A percentile compares a stretch with the other conserved stretches of the same genome.
phyloP scores from a whole-genome alignment of 1,139 yeast species.

The Suhomyces panamericanus region DNA sequence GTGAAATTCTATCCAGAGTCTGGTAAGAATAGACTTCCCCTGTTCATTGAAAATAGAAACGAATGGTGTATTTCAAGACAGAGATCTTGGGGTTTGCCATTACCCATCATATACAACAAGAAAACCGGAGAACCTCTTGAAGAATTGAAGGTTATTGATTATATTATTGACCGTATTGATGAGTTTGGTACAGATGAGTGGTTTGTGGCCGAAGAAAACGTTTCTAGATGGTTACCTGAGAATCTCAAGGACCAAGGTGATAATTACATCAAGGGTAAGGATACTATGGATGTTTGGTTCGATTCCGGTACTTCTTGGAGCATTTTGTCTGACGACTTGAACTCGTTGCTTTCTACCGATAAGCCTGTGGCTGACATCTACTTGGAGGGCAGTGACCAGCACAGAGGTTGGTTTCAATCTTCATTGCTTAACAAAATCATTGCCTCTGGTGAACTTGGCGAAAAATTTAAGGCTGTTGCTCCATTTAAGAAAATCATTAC shows the following conservation, averaged over 20 bases:
- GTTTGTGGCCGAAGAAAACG: conserved; percentile 59
- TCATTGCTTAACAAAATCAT: conserved; percentile 80
- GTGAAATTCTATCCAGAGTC: conserved; percentile 73
- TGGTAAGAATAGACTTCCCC: conserved; percentile 67
- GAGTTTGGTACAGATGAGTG: conserved; percentile 73
- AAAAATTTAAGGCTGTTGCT: conserved; percentile 44
- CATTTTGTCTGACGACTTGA: conserved; percentile 47
- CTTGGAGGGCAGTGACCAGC: conserved; percentile 95
- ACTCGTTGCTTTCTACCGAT: conserved; percentile 21
- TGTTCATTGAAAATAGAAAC: conserved; percentile 74
- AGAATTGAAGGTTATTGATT: conserved; percentile 51
- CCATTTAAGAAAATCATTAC: conserved; percentile 81
- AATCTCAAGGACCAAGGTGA: conserved; percentile 34
- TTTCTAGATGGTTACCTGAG: conserved; percentile 73
- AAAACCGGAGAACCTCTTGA: conserved; percentile 59
- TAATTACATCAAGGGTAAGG: conserved; percentile 63
- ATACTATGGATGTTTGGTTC: conserved; percentile 99
- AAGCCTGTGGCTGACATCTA: conserved; percentile 69
- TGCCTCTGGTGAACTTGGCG: conserved; percentile 35
- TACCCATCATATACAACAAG: conserved; percentile 75
- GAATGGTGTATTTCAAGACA: conserved; percentile 99
- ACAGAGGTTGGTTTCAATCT: conserved; percentile 98
- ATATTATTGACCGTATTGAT: conserved; percentile 54
- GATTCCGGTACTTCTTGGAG: conserved; percentile 97
- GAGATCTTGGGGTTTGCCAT: conserved; percentile 98